These are phyloP conservation scores for Pythium volutum DNA, from an alignment of 352 stramenopile species.

Conservation along the genomic window DNA sequence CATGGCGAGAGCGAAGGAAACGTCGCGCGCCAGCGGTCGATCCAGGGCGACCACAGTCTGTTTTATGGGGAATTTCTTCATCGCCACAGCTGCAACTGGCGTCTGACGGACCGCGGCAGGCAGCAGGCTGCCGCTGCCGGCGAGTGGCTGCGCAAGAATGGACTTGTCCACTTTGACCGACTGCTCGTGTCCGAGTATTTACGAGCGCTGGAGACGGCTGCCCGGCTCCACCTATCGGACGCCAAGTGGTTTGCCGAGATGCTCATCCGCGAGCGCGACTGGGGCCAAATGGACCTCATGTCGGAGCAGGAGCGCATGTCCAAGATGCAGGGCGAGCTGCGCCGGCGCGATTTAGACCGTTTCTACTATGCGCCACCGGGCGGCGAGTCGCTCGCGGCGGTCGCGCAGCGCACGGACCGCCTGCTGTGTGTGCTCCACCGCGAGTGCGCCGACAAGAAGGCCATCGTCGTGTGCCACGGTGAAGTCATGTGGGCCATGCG, in stretches of 20 bases:
- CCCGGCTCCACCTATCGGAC: conserved; percentile 65
- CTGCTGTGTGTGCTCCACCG: conserved; percentile 78
- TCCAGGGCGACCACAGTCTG: conserved; percentile 80
- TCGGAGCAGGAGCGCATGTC: conserved; percentile 82
- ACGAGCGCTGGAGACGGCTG: conserved; percentile 83
- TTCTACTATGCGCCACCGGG: conserved; percentile 87
- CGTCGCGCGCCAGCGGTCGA: conserved; percentile 77
- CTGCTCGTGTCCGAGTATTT: conserved; percentile 88
- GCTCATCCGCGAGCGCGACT: conserved; percentile 87
- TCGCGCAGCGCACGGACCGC: conserved; percentile 79
- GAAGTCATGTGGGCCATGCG: conserved; percentile 91
- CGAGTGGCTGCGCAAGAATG: conserved; percentile 81
- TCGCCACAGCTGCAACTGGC: conserved; percentile 87
- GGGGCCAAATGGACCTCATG: conserved; percentile 89
- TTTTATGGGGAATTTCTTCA: conserved; percentile 88
- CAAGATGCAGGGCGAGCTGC: conserved; percentile 88
- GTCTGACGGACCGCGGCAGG: conserved; percentile 80
- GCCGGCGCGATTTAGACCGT: conserved; percentile 72
- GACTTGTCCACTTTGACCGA: conserved; percentile 74
- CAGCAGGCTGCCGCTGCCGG: conserved; percentile 68
- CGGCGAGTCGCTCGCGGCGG: conserved; percentile 77
- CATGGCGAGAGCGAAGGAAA: conserved; percentile 90
- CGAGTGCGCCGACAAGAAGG: conserved; percentile 72
- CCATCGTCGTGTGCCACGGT: conserved; percentile 84
- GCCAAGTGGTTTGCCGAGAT: conserved; percentile 87